Percentiles rank a stretch among this genome's conserved stretches.
Evolutionary conservation across 2,329 filamentous ascomycete genomes (phyloP).

Genomic region (Exophiala aquamarina): DNA sequence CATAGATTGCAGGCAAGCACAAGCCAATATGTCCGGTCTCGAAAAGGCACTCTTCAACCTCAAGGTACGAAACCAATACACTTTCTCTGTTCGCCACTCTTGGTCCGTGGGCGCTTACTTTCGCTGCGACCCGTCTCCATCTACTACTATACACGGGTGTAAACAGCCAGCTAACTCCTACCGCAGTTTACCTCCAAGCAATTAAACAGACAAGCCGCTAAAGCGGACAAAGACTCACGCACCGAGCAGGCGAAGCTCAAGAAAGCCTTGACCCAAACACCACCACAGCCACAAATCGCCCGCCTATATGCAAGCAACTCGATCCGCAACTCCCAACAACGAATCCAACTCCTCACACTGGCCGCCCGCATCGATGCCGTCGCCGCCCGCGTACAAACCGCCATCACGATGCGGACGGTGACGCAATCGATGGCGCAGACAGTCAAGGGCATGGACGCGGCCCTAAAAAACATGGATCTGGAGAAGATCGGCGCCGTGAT

Average conservation of each 20-base stretch:
- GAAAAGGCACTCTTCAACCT: constrained; percentile 36
- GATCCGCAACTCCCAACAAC: constrained; percentile 47
- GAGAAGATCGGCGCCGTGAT: constrained; percentile 63
- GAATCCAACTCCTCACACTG: constrained; percentile 45
- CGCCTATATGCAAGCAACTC: constrained; percentile 49
- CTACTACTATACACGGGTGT: too few relatives aligned
- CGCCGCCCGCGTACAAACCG: constrained; percentile 50
- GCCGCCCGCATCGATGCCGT: constrained; percentile 50
- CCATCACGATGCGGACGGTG: constrained; percentile 48
- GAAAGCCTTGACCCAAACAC: constrained; percentile 47
- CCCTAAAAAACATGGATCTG: constrained; percentile 46
- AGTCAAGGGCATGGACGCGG: constrained; percentile 45
- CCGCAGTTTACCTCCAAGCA: constrained; percentile 47
- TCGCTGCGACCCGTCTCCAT: too few relatives aligned
- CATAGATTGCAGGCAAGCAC: too few relatives aligned
- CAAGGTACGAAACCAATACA: constrained; percentile 25
- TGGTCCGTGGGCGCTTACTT: too few relatives aligned
- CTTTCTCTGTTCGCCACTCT: background rate
- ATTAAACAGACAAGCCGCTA: constrained; percentile 47
- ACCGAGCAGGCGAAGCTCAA: constrained; percentile 50
- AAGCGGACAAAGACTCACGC: constrained; percentile 47
- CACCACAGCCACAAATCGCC: constrained; percentile 47
- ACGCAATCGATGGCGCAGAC: constrained; percentile 46
- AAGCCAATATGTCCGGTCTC: constrained; percentile 27
- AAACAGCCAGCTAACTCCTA: constrained; percentile 1